Base-by-base conservation (phyloP, 2,329 filamentous ascomycete genomes). In the Aureobasidium sp. region DNA sequence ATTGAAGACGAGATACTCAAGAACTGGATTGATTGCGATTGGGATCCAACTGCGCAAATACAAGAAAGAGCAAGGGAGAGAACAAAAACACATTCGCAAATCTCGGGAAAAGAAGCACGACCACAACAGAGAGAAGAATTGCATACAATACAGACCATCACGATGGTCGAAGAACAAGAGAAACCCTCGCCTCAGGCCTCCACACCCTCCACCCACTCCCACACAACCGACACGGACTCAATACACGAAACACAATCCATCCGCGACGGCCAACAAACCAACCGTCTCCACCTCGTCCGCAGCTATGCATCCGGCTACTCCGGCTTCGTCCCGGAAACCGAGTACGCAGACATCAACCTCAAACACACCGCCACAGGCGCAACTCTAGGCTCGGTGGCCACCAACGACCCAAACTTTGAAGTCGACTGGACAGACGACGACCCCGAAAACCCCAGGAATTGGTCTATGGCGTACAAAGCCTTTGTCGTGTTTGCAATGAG, bases 341-440 rank as follows among this genome's bases (percentile, higher is more conserved):
- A 36, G 25, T 62, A 62, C 44, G 36, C 44, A 61, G 61, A 63
- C 52, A 62, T 65, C 2, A 62, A 51, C 11, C 61, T 65, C 36
- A 44, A 45, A n/a, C 56, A 45, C 27, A 56, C 55, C 5, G 7
- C 34, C 15, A 64, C 57, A 6, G 53, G 57, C 12, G 62, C 52
- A n/a, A 61, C 51, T 1, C 11, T 64, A 11, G 45, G 49, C 7
- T 61, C 62, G 0, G n/a, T 48, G 2, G 36, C 73, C 58, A 76
- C 73, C 7, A 68, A 70, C 8, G 76, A 80, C 62, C 80, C 84
- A 4, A 83, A 85, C 31, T 93, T 85, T 68, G 90, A 94, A 74
- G 81, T 93, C 60, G 85, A 88, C 68, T 91, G 90, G 71, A 82
- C 83, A 17, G 82, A 83, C 1, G 76, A 82, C 63, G 87, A 88